Base-by-base conservation (phyloP, 805 yeast genomes). In the Candida boleticola region DNA sequence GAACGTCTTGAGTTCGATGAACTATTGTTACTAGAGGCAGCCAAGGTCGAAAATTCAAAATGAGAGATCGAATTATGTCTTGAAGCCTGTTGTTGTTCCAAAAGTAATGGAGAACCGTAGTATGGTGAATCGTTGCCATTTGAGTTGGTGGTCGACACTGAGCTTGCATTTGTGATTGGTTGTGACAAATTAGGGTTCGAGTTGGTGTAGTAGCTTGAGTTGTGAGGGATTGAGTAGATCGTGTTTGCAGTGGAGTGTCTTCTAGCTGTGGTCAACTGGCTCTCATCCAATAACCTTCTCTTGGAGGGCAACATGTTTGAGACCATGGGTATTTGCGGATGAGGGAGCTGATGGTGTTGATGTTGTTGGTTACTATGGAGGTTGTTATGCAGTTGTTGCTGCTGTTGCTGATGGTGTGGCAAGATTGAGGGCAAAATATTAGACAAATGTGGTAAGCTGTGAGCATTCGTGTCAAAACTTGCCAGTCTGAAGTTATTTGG, bases 21-120 rank as follows among this genome's bases (percentile, higher is more conserved):
- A 9, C 68, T 58, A 38, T 52, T 55, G 26, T 58, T 54, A 23
- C 55, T 54, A 5, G 62, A 61, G 36, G 47, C 48, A 23, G 52
- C 27, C 9, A 47, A 23, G 48, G 52, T 42, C 39, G 51, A 42
- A 36, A 66, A 49, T 51, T 58, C 64, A 41, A 53, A 64, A 29
- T 63, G 56, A 0, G 72, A 63, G 31, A 71, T 61, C 3, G 74
- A 68, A 46, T 69, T 66, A 48, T 68, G 64, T 45, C 77, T 55
- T 14, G 71, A 63, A 11, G 64, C 64, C n/a, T 60, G 64, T 17
- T 58, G 58, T 17, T 58, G 58, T 30, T 63, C 56, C 19, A 58
- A 43, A 13, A 51, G 42, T 17, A 63, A 51, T 19, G 69, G 69
- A 10, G 64, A 57, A 5, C 60, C 63, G 42, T 61, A 51, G 46